Evolutionary conservation across 2,329 filamentous ascomycete species (phyloP).

Genomic region (Trichoderma sp.): DNA sequence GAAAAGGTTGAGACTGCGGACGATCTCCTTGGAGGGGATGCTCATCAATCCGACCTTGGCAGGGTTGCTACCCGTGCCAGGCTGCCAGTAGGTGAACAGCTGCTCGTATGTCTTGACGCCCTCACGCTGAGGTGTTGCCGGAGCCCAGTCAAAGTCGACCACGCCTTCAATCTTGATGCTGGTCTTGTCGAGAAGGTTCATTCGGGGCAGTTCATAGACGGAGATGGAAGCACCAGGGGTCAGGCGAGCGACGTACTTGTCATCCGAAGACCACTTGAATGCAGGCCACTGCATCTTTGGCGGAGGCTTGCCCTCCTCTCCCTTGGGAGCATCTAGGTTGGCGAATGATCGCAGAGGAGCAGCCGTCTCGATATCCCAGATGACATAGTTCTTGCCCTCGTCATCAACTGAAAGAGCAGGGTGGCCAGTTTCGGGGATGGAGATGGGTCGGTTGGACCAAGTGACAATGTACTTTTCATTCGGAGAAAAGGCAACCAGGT

Average conservation of each 20-base stretch:
- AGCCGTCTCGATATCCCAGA: conserved; percentile 92
- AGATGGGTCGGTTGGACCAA: conserved; percentile 93
- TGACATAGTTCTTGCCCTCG: conserved; percentile 98
- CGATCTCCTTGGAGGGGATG: conserved; percentile 89
- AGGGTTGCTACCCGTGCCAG: conserved; percentile 95
- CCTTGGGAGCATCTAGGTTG: conserved; percentile 75
- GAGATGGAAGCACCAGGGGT: conserved; percentile 86
- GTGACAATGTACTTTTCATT: conserved; percentile 91
- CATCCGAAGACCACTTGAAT: conserved; percentile 98
- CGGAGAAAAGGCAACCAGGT: conserved; percentile 94
- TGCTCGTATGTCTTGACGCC: conserved; percentile 92
- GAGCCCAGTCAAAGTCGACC: conserved; percentile 97
- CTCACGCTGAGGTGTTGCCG: conserved; percentile 77
- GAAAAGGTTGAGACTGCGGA: conserved; percentile 95
- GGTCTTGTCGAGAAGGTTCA: conserved; percentile 88
- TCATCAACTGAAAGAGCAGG: conserved; percentile 85
- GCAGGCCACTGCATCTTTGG: conserved; percentile 97
- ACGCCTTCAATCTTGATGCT: conserved; percentile 96
- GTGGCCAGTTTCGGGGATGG: conserved; percentile 85
- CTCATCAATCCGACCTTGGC: conserved; percentile 97
- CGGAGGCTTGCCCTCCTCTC: conserved; percentile 60
- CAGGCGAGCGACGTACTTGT: conserved; percentile 94
- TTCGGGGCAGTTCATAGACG: conserved; percentile 84
- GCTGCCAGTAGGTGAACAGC: conserved; percentile 97
- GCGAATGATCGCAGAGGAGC: conserved; percentile 92